Evolutionary conservation across 441 rosid genomes (phyloP).

Genomic region (Breynia disticha): DNA sequence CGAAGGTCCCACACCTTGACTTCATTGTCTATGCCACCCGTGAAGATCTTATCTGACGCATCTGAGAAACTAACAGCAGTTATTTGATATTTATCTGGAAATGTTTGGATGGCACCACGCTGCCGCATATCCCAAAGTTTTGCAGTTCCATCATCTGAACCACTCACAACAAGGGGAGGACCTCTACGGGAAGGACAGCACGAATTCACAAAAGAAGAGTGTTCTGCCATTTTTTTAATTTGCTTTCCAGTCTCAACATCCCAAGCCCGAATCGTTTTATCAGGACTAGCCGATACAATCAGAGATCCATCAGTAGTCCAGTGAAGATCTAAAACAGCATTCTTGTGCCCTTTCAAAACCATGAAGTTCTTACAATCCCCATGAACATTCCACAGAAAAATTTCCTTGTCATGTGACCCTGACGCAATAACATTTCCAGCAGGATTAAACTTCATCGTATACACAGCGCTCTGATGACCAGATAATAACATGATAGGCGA

Average conservation of each 20-base stretch:
- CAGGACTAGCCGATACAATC: slow-evolving; percentile 84
- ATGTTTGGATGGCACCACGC: slow-evolving; percentile 94
- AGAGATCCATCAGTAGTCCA: slow-evolving; percentile 86
- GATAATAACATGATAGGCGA: slow-evolving; percentile 79
- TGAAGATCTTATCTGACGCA: slow-evolving; percentile 86
- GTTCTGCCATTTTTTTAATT: slow-evolving; percentile 92
- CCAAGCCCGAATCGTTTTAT: slow-evolving; percentile 85
- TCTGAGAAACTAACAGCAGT: slow-evolving; percentile 87
- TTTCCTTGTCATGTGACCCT: slow-evolving; percentile 89
- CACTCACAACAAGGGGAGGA: slow-evolving; percentile 78
- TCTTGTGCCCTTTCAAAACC: slow-evolving; percentile 92
- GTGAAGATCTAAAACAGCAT: slow-evolving; percentile 81
- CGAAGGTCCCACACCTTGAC: slow-evolving; percentile 86
- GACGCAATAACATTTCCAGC: slow-evolving; percentile 74
- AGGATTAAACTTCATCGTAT: slow-evolving; percentile 86
- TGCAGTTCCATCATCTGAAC: slow-evolving; percentile 94
- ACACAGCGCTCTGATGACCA: slow-evolving; percentile 79
- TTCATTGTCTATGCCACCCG: slow-evolving; percentile 78
- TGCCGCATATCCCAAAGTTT: slow-evolving; percentile 97
- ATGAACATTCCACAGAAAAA: slow-evolving; percentile 74
- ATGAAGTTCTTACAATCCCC: slow-evolving; percentile 91
- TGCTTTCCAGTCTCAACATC: slow-evolving; percentile 87
- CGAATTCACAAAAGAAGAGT: slow-evolving; percentile 77
- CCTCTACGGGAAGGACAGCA: slow-evolving; percentile 90
- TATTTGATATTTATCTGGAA: slow-evolving; percentile 91